A percentile compares a stretch with the other conserved stretches of the same genome.
phyloP scores from a whole-genome alignment of 768 basidiomycete species.

The Panaeolus cyanescens region DNA sequence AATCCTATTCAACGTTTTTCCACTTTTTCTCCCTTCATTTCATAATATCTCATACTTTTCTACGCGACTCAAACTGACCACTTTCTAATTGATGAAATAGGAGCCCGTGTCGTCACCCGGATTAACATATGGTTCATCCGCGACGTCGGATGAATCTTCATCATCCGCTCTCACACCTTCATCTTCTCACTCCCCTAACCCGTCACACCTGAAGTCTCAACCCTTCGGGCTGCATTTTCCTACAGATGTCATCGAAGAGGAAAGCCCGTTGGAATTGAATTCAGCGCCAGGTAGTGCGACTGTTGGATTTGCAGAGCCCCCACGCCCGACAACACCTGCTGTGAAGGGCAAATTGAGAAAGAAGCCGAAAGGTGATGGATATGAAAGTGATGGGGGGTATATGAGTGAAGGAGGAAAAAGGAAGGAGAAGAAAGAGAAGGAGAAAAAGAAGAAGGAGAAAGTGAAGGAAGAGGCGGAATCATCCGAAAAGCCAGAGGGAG shows the following conservation, averaged over 20 bases:
- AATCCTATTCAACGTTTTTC: constrained; percentile 1
- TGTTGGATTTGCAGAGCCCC: constrained; percentile 5
- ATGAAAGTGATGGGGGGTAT: constrained; percentile 57
- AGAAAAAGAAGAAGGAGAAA: constrained; percentile 21
- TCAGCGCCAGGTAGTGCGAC: background rate
- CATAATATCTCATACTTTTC: constrained; percentile 1
- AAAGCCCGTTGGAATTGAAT: background rate
- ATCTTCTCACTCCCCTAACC: constrained; percentile 16
- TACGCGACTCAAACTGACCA: background rate
- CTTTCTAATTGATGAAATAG: constrained; percentile 15
- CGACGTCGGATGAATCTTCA: constrained; percentile 33
- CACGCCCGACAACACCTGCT: background rate
- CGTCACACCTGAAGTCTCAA: constrained; percentile 8
- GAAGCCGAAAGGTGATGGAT: constrained; percentile 44
- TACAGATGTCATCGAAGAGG: constrained; percentile 5
- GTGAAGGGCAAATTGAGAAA: constrained; percentile 23
- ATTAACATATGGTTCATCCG: constrained; percentile 34
- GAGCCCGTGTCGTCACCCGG: constrained; percentile 28
- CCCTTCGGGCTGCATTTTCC: constrained; percentile 1
- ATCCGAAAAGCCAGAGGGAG: constrained; percentile 23
- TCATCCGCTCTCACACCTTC: constrained; percentile 18
- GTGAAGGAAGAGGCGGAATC: constrained; percentile 12
- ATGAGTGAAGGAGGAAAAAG: constrained; percentile 43
- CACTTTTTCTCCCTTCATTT: background rate
- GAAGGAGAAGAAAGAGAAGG: constrained; percentile 25